A percentile compares a stretch with the other conserved stretches of the same genome.
Conservation (phyloP, 73 alveolate genomes). For the Tetrahymena thermophila region DNA sequence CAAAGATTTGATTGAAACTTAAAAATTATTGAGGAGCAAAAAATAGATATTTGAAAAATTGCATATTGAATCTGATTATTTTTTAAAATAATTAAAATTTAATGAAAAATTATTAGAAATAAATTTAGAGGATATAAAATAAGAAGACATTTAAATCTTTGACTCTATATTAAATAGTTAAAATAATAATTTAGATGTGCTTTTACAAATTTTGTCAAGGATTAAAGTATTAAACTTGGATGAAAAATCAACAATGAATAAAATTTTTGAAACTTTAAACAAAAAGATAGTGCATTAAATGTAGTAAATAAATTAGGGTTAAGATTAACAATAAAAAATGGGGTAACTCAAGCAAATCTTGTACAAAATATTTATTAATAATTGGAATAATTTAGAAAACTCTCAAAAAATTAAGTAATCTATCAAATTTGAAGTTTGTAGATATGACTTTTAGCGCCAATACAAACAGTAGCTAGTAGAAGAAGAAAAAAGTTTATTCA, state of each 20-base stretch:
- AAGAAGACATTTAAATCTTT: background rate
- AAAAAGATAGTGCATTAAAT: background rate
- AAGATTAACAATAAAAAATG: background rate
- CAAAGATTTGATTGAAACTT: background rate
- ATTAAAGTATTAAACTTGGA: background rate
- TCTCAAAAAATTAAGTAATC: background rate
- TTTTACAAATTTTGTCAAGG: background rate
- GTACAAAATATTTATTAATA: background rate
- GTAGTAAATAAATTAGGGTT: background rate
- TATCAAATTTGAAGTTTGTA: background rate
- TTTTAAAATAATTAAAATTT: background rate
- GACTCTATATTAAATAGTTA: background rate
- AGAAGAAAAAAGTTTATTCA: background rate
- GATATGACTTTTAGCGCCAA: background rate
- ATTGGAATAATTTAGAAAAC: background rate
- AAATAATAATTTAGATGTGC: background rate
- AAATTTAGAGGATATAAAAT: background rate
- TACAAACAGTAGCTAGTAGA: background rate
- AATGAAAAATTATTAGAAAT: background rate
- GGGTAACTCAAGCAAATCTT: background rate
- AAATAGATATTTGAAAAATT: too few relatives aligned
- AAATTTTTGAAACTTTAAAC: background rate
- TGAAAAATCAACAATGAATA: background rate
- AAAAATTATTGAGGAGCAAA: background rate
- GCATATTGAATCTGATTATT: background rate